Evolutionary conservation across 2,329 filamentous ascomycete genomes (phyloP).

Genomic region (Calonectria crousiana): DNA sequence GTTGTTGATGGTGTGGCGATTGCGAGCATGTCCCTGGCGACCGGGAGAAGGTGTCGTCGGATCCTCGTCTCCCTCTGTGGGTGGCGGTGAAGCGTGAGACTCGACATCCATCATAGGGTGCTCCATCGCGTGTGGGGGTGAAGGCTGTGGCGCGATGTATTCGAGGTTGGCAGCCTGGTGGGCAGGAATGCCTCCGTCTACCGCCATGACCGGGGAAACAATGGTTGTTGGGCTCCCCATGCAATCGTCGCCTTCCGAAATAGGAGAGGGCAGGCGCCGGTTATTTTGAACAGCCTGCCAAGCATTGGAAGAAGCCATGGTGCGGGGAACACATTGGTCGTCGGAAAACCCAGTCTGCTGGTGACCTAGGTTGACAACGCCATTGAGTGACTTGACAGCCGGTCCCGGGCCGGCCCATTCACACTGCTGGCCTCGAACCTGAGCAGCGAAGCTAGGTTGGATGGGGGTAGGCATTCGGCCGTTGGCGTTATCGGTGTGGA

Average conservation of each 20-base stretch:
- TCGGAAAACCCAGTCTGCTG: constrained; percentile 55
- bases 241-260: constrained; percentile 66
- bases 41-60: constrained; percentile 60
- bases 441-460: constrained; percentile 68
- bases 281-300: constrained; percentile 68
- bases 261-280: constrained; percentile 69
- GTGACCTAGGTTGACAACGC: constrained; percentile 54
- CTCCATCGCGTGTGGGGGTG: constrained; percentile 53
- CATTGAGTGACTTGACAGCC: constrained; percentile 50
- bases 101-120: constrained; percentile 55
- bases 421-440: constrained; percentile 66
- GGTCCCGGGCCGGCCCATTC: constrained; percentile 51
- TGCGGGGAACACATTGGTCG: constrained; percentile 62
- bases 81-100: constrained; percentile 37
- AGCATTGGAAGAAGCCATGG: constrained; percentile 57
- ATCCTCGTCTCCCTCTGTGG: constrained; percentile 50
- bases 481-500: constrained; percentile 44
- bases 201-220: constrained; percentile 47
- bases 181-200: constrained; percentile 50
- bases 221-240: constrained; percentile 53
- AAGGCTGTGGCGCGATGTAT: constrained; percentile 32
- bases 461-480: constrained; percentile 71
- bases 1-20: constrained; percentile 69
- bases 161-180: constrained; percentile 46
- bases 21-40: constrained; percentile 68